These are phyloP conservation scores for Niebla homalea DNA, from an alignment of 495 filamentous ascomycete genomes.

Conservation along the genomic window DNA sequence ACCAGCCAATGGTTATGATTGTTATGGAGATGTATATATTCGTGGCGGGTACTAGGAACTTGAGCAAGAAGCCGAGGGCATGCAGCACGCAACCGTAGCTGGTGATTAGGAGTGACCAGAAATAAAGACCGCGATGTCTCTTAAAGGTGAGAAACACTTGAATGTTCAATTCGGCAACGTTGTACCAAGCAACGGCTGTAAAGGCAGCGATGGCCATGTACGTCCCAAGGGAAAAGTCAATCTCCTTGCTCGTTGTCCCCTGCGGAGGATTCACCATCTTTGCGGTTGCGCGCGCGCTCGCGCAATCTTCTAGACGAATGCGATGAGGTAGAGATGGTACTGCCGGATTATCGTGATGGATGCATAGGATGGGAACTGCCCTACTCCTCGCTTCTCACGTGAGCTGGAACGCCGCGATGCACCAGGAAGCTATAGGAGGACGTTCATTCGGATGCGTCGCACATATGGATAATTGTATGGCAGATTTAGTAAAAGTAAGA, in stretches of 20 bases:
- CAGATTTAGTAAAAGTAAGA: no score
- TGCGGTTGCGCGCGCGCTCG: slow-evolving; percentile 9
- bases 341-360: no score
- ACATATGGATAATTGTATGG: no score
- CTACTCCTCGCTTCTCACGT: no score
- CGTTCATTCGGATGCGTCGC: no score
- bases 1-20: slow-evolving; percentile 38
- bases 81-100: slow-evolving; percentile 31
- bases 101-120: slow-evolving; percentile 37
- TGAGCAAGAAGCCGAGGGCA: slow-evolving; percentile 38
- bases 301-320: no score
- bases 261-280: slow-evolving; percentile 5
- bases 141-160: slow-evolving; percentile 39
- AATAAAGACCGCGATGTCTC: slow-evolving; percentile 39
- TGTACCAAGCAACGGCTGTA: slow-evolving; percentile 37
- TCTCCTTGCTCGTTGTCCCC: slow-evolving; percentile 9
- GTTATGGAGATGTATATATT: slow-evolving; percentile 29
- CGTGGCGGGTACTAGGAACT: slow-evolving; percentile 28
- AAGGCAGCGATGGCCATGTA: slow-evolving; percentile 30
- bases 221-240: slow-evolving; percentile 6
- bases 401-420: no score
- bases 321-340: no score
- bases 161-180: slow-evolving; percentile 35
- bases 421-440: no score
- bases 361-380: no score